Percentiles rank a stretch among this genome's conserved stretches.
Conservation (phyloP, 352 stramenopile species). For the Pythium guiyangense region DNA sequence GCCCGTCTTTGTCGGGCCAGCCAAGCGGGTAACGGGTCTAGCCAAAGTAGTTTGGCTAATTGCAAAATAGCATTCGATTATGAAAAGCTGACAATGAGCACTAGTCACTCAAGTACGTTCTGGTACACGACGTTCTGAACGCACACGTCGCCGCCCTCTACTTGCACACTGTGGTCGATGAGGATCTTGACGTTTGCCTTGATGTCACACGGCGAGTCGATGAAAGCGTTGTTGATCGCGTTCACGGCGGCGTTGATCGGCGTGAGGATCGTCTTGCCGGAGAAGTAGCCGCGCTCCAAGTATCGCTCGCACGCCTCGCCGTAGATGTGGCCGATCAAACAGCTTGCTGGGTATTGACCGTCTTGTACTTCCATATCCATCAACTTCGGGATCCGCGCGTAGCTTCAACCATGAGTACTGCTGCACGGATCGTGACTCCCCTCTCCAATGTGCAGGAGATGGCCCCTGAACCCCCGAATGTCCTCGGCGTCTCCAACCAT, state of each 20-base stretch:
- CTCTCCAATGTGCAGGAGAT: background rate
- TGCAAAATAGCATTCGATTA: too few relatives aligned
- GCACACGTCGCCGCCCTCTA: constrained; percentile 11
- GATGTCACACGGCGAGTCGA: constrained; percentile 7
- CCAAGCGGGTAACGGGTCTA: too few relatives aligned
- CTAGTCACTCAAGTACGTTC: background rate
- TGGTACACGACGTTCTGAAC: constrained; percentile 15
- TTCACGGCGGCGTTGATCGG: background rate
- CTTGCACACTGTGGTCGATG: constrained; percentile 9
- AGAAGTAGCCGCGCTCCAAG: constrained; percentile 1
- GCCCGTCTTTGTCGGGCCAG: too few relatives aligned
- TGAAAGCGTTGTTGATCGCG: background rate
- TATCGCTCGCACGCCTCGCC: background rate
- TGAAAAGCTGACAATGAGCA: too few relatives aligned
- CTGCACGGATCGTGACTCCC: background rate
- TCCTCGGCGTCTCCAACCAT: too few relatives aligned
- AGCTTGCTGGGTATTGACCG: background rate
- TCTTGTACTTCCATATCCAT: background rate
- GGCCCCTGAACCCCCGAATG: background rate
- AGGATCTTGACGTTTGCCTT: constrained; percentile 14
- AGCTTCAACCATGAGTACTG: background rate
- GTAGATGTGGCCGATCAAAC: background rate
- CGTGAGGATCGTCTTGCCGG: background rate
- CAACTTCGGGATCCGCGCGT: background rate
- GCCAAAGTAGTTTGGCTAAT: too few relatives aligned